phyloP scores from a whole-genome alignment of 116 monocot genomes.

The Cymodocea nodosa region DNA sequence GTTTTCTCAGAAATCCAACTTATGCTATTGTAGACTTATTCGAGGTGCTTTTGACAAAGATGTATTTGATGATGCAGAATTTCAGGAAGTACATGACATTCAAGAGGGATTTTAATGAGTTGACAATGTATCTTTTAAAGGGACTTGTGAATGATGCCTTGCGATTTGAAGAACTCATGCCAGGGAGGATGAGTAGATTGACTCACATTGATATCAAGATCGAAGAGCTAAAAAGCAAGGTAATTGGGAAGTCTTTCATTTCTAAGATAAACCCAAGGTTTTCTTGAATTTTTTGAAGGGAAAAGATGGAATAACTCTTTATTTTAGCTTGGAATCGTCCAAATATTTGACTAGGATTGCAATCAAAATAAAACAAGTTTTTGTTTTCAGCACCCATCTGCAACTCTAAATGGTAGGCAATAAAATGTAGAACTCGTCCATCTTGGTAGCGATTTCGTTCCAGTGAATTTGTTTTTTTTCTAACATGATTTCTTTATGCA shows the following conservation, averaged over 20 bases:
- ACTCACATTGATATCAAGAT: conserved; percentile 73
- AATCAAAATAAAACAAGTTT: too few species aligned
- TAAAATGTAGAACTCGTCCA: too few species aligned
- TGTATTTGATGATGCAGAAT: conserved; percentile 32
- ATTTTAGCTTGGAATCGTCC: too few species aligned
- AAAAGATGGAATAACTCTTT: too few species aligned
- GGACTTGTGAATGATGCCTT: conserved; percentile 69
- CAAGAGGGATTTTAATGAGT: conserved; percentile 91
- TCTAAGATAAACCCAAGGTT: background rate
- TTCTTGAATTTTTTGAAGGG: too few species aligned
- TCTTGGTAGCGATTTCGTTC: too few species aligned
- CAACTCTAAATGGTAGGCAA: too few species aligned
- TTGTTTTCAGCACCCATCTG: too few species aligned
- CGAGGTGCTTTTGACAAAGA: background rate
- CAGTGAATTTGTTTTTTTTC: background rate
- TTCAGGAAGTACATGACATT: conserved; percentile 91
- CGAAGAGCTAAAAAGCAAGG: conserved; percentile 69
- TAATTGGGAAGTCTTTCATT: conserved; percentile 5
- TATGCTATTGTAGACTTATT: too few species aligned
- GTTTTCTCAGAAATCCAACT: too few species aligned
- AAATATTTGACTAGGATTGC: too few species aligned
- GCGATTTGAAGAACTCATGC: conserved; percentile 75
- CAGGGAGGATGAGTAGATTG: conserved; percentile 36
- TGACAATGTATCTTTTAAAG: conserved; percentile 68
- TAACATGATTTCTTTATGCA: conserved; percentile 9